These are phyloP conservation scores for Mycena rosella DNA, from an alignment of 768 basidiomycete genomes.

Conservation along the genomic window DNA sequence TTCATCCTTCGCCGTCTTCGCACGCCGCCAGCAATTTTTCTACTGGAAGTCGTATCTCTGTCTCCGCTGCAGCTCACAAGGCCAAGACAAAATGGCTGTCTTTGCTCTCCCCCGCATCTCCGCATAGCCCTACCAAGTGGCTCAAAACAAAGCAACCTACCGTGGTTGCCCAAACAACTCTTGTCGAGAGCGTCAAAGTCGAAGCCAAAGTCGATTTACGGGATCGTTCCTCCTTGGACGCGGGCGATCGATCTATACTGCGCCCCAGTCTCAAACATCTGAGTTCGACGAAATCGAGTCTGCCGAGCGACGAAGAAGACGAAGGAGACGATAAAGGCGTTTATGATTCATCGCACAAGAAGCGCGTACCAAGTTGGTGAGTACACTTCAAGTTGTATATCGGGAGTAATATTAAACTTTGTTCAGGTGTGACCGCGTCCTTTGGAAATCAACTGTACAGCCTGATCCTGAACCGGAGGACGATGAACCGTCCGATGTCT, in stretches of 20 bases:
- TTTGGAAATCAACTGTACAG: slow-evolving; percentile 81
- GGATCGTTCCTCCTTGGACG: slow-evolving; percentile 30
- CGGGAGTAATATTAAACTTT: neutral
- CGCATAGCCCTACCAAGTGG: slow-evolving; percentile 48
- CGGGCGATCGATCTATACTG: slow-evolving; percentile 18
- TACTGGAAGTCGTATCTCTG: slow-evolving; percentile 53
- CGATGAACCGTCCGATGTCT: slow-evolving; percentile 46
- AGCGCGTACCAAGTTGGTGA: slow-evolving; percentile 88
- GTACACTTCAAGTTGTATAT: slow-evolving; percentile 34
- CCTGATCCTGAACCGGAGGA: slow-evolving; percentile 59
- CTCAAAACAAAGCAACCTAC: slow-evolving; percentile 40
- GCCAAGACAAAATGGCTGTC: slow-evolving; percentile 70
- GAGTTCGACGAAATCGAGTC: slow-evolving; percentile 52
- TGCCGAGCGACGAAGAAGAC: slow-evolving; percentile 53
- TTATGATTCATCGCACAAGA: slow-evolving; percentile 86
- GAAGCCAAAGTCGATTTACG: slow-evolving; percentile 2
- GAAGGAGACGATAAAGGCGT: slow-evolving; percentile 69
- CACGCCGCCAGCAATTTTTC: slow-evolving; percentile 40
- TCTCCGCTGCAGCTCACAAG: slow-evolving; percentile 60
- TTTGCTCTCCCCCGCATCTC: slow-evolving; percentile 55
- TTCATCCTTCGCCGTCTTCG: slow-evolving; percentile 46
- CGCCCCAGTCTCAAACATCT: slow-evolving; percentile 43
- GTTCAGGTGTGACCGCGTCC: slow-evolving; percentile 83
- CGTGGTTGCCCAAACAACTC: slow-evolving; percentile 21
- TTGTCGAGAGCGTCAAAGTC: slow-evolving; percentile 17